Percentiles rank a stretch among this genome's conserved stretches.
Evolutionary conservation across 1,284 basidiomycete genomes (phyloP).

Genomic region (Cystobasidium pallidum): DNA sequence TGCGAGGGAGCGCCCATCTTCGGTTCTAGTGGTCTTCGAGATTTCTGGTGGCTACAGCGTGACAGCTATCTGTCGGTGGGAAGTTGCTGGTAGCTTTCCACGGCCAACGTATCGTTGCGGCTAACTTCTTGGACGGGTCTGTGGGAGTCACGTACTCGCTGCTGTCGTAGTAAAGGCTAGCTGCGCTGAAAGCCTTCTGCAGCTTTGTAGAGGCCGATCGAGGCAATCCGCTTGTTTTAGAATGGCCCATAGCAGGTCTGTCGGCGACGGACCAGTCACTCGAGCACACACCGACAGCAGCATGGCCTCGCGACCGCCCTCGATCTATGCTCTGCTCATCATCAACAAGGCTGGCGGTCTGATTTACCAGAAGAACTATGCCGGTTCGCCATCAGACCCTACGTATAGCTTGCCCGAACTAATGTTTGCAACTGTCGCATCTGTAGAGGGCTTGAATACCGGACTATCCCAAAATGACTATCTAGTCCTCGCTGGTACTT

Average conservation of each 20-base stretch:
- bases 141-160: background rate
- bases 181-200: background rate
- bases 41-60: constrained; percentile 23
- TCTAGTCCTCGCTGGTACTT: constrained; percentile 91
- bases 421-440: constrained; percentile 16
- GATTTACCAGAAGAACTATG: constrained; percentile 88
- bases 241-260: too few relatives aligned
- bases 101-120: too few relatives aligned
- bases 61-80: background rate
- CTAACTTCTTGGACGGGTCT: background rate
- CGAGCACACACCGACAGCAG: background rate
- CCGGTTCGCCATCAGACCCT: constrained; percentile 63
- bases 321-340: constrained; percentile 83
- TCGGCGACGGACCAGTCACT: too few relatives aligned
- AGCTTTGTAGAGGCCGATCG: background rate
- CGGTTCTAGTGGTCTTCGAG: background rate
- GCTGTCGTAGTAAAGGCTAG: background rate
- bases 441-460: constrained; percentile 73
- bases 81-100: background rate
- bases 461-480: constrained; percentile 93
- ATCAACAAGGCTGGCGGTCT: constrained; percentile 99
- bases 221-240: background rate
- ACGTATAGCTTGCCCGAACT: background rate
- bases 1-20: constrained; percentile 41
- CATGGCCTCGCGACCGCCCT: constrained; percentile 60